Percentiles rank a stretch among this genome's conserved stretches.
Evolutionary conservation across 345 rosid species (phyloP).

Genomic region (Ailanthus altissimus): DNA sequence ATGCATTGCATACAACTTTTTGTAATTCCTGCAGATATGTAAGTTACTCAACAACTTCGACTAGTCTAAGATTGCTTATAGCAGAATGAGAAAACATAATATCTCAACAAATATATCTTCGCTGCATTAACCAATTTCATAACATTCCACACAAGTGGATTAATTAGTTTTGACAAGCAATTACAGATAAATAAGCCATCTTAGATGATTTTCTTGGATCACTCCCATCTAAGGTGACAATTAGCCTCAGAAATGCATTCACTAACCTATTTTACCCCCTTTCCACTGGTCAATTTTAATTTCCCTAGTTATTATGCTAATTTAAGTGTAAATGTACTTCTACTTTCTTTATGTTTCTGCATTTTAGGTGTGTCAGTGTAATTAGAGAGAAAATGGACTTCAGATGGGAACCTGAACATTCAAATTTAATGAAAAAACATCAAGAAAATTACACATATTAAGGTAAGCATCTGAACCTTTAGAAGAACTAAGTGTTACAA

Average conservation of each 20-base stretch:
- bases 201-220: not conserved
- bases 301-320: not conserved
- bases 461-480: not conserved
- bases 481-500: constrained; percentile 1
- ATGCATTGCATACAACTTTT: no score
- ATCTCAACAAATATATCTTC: no score
- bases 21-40: no score
- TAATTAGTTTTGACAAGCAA: no score
- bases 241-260: not conserved
- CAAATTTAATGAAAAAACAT: not conserved
- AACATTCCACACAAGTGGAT: no score
- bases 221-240: not conserved
- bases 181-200: no score
- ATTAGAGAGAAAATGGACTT: not conserved
- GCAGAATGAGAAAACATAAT: no score
- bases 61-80: no score
- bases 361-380: not conserved
- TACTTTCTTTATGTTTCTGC: not conserved
- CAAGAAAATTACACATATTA: not conserved
- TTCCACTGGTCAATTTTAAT: not conserved
- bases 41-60: no score
- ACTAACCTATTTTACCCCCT: not conserved
- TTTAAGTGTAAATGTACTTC: not conserved
- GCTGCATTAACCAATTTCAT: no score
- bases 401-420: constrained; percentile 3